Evolutionary conservation across 140 eudicot species (phyloP).

Genomic region (Stevia rebaudiana): DNA sequence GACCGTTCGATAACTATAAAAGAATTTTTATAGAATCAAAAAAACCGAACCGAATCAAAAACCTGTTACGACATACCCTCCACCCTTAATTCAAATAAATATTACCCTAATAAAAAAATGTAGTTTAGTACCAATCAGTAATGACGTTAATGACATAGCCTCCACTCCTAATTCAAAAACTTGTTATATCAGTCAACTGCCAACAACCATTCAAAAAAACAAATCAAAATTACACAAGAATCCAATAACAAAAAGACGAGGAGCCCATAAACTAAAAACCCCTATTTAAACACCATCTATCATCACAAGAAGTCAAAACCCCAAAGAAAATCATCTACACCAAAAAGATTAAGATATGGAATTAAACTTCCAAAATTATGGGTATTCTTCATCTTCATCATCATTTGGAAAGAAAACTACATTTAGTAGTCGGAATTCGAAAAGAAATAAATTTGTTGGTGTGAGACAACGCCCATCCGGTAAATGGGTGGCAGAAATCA

Average conservation of each 20-base stretch:
- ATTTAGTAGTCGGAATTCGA: conserved; percentile 10
- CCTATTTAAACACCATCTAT: conserved; percentile 22
- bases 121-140: conserved; percentile 20
- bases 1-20: not conserved
- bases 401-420: conserved; percentile 21
- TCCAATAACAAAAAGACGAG: conserved; percentile 27
- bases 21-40: not conserved
- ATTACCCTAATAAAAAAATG: not conserved
- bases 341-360: conserved; percentile 35
- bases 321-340: not conserved
- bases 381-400: conserved; percentile 23
- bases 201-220: conserved; percentile 28
- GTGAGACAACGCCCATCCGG: conserved; percentile 88
- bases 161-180: conserved; percentile 32
- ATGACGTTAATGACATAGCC: conserved; percentile 27
- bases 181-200: conserved; percentile 48
- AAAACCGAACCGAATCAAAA: not conserved
- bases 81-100: not conserved
- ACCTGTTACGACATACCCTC: too few species aligned
- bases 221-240: conserved; percentile 13
- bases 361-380: conserved; percentile 39
- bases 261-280: conserved; percentile 24
- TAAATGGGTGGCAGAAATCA: conserved; percentile 94
- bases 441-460: conserved; percentile 60
- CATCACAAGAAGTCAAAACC: conserved; percentile 21